Conservation (phyloP, 768 basidiomycete species). For the Tylopilus sp. region DNA sequence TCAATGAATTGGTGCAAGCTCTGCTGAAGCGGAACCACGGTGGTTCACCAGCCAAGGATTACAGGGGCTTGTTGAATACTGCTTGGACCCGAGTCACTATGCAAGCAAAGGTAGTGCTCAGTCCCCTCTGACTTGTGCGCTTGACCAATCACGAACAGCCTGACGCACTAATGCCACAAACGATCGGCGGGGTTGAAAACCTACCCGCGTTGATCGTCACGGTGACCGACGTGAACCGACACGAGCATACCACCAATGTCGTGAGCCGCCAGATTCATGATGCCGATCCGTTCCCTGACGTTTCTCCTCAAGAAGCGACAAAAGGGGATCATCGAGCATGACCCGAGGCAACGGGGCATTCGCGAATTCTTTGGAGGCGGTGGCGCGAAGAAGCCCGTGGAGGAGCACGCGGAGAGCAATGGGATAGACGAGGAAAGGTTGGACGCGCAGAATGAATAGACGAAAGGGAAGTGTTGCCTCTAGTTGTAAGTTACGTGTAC, state of each 20-base stretch:
- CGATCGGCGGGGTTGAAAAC: conserved; percentile 19
- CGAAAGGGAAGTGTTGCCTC: not conserved
- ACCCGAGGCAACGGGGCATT: conserved; percentile 73
- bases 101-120: conserved; percentile 40
- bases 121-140: not conserved
- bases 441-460: conserved; percentile 10
- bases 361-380: conserved; percentile 63
- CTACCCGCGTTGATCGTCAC: conserved; percentile 38
- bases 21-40: conserved; percentile 44
- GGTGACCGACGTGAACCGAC: conserved; percentile 51
- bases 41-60: conserved; percentile 27
- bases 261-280: conserved; percentile 38
- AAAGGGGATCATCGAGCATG: conserved; percentile 73
- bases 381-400: conserved; percentile 8
- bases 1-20: conserved; percentile 54
- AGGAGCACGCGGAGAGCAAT: conserved; percentile 25
- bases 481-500: conserved; percentile 10
- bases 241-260: conserved; percentile 53
- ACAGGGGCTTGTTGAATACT: conserved; percentile 60
- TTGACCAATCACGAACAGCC: conserved; percentile 24
- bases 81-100: conserved; percentile 62
- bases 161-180: conserved; percentile 22
- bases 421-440: conserved; percentile 24
- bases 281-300: not conserved
- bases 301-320: conserved; percentile 53